Evolutionary conservation across 495 filamentous ascomycete species (phyloP), one percentile per base, ranked within the genome.

Genomic region (Neurospora discreta): DNA sequence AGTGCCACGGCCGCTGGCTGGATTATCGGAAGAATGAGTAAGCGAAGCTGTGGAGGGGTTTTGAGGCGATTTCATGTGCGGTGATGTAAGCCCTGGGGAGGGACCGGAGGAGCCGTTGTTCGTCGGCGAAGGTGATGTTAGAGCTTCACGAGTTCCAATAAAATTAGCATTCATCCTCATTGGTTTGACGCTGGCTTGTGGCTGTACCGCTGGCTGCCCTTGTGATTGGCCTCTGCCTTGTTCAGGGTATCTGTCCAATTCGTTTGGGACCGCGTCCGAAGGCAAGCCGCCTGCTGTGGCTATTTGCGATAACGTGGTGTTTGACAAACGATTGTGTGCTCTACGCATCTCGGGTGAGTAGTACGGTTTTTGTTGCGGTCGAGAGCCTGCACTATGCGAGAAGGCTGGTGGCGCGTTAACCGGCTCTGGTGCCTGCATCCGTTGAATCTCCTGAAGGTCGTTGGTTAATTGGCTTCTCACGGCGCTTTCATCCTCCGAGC

Each of bases 321-420:
- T 84, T 30, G 94, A 97, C 80, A 98, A 88, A 13, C 92, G 88
- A 74, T 89, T 93, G 71, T 91, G 94, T 70, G 90, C 91, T 71
- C 88, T 87, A 68, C 91, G 89, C 79, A 93, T 84, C 73, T 94
- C 91, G n/a, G 90, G 85, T 39, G 91, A 88, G 60, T 90, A 86
- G 73, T 90, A 87, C 5, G 93, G 92, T 71, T 89, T 86, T 39
- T 85, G 89, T 13, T 82, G 80, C 8, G 94, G 94, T 71, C 86
- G 85, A 10, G 76, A 78, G 1, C 75, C 75, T 39, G 79, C 71
- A 26, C 69, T 42, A 68, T 89, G 86, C 39, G 90, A 87, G 76
- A 98, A 95, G 30, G 86, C 88, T 6, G 94, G 94, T 1, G 94
- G 94, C 18, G 85, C 82, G 13, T 84, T 85, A 26, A 97, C 93